Conservation (phyloP, 2,329 filamentous ascomycete genomes). For the Pestalotiopsis sp. region DNA sequence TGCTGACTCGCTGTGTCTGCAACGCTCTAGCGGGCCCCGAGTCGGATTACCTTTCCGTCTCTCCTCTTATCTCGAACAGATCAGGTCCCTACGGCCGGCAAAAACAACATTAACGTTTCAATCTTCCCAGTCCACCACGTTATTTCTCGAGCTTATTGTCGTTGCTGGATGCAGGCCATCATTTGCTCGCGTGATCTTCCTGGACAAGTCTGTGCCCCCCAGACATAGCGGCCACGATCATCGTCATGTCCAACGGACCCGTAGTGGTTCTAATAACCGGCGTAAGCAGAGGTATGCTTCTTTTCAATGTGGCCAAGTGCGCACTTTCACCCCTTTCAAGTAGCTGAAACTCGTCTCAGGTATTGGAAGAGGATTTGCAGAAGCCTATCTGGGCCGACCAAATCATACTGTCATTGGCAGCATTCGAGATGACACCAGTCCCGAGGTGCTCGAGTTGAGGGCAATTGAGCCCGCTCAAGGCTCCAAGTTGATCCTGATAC, state of each 20-base stretch:
- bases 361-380: conserved; percentile 34
- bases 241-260: background rate
- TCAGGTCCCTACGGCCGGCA: background rate
- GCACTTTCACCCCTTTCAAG: background rate
- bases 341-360: conserved; percentile 22
- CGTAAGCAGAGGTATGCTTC: background rate
- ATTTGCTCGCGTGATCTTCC: background rate
- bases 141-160: background rate
- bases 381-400: conserved; percentile 36
- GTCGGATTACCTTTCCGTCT: background rate
- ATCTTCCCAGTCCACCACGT: background rate
- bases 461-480: conserved; percentile 27
- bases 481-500: conserved; percentile 32
- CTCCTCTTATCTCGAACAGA: background rate
- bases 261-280: background rate
- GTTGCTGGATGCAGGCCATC: background rate
- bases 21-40: background rate
- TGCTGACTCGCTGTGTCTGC: background rate
- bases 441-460: conserved; percentile 27
- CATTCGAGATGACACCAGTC: conserved; percentile 33
- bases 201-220: background rate
- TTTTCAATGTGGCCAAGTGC: background rate
- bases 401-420: conserved; percentile 42
- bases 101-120: background rate
- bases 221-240: background rate